Conservation (phyloP, 2,329 filamentous ascomycete genomes). For the Pseudocercospora musae region DNA sequence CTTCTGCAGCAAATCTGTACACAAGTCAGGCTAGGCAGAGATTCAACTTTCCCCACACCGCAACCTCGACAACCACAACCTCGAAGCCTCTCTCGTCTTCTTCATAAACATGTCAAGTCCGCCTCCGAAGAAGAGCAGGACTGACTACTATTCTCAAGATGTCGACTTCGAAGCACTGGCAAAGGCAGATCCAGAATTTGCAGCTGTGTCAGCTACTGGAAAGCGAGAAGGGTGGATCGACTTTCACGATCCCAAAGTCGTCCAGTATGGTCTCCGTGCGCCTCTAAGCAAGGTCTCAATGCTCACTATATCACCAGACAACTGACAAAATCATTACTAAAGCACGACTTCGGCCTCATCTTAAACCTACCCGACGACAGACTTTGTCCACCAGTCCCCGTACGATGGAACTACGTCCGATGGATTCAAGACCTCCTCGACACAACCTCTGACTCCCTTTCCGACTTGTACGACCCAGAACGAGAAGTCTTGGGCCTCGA, state of each 20-base stretch:
- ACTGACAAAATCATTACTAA: conserved; percentile 75
- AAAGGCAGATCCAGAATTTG: conserved; percentile 57
- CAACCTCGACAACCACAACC: neutral
- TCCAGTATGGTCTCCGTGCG: conserved; percentile 56
- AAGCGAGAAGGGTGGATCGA: conserved; percentile 61
- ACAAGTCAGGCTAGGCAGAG: neutral
- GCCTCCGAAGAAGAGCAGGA: neutral
- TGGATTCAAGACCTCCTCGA: conserved; percentile 85
- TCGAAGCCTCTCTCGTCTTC: neutral
- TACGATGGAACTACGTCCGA: conserved; percentile 75
- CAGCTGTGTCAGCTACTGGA: conserved; percentile 44
- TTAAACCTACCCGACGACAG: conserved; percentile 72
- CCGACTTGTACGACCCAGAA: conserved; percentile 44
- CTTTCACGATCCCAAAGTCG: conserved; percentile 73
- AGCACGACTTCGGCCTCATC: conserved; percentile 68
- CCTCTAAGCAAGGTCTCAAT: conserved; percentile 49
- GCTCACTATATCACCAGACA: conserved; percentile 36
- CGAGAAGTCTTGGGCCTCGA: conserved; percentile 57
- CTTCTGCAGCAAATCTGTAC: neutral
- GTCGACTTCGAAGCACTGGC: conserved; percentile 63
- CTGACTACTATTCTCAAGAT: conserved; percentile 50
- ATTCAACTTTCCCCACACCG: neutral
- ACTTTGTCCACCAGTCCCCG: conserved; percentile 77
- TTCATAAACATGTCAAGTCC: neutral
- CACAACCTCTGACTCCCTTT: conserved; percentile 55